Conservation (phyloP, 2,329 filamentous ascomycete species). For the Seiridium unicorne region DNA sequence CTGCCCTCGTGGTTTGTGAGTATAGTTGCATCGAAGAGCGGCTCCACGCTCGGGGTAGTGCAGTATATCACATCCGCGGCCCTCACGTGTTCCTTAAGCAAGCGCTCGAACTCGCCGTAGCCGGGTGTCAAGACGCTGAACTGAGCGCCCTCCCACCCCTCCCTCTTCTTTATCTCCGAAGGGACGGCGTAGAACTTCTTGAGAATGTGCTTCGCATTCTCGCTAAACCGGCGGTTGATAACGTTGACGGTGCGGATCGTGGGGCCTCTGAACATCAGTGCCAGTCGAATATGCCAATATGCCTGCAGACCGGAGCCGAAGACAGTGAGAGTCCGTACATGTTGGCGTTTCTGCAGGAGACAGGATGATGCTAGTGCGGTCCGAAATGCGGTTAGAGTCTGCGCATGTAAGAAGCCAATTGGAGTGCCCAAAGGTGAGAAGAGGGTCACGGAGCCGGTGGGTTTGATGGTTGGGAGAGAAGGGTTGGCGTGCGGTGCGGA, state of each 20-base stretch:
- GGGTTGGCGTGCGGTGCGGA: constrained; percentile 37
- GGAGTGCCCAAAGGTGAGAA: constrained; percentile 62
- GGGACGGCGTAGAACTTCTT: constrained; percentile 45
- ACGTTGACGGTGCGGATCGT: constrained; percentile 81
- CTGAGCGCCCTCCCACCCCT: constrained; percentile 65
- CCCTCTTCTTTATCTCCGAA: constrained; percentile 42
- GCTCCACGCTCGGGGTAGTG: constrained; percentile 73
- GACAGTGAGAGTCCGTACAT: constrained; percentile 73
- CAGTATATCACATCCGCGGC: constrained; percentile 82
- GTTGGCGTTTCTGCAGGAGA: constrained; percentile 62
- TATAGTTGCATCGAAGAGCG: constrained; percentile 72
- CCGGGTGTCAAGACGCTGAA: constrained; percentile 68
- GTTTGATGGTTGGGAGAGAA: constrained; percentile 36
- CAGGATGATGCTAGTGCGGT: constrained; percentile 72
- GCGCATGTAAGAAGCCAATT: constrained; percentile 68
- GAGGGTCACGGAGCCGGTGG: constrained; percentile 68
- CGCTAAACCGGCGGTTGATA: constrained; percentile 71
- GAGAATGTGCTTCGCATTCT: constrained; percentile 51
- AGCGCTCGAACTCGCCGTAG: constrained; percentile 65
- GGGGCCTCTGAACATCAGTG: constrained; percentile 67
- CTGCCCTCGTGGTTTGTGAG: constrained; percentile 71
- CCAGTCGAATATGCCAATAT: constrained; percentile 89
- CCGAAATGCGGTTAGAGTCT: constrained; percentile 75
- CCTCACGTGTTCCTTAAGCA: constrained; percentile 69
- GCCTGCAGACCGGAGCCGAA: constrained; percentile 90